Evolutionary conservation across 2,329 filamentous ascomycete species (phyloP).

Genomic region (Neofusicoccum cordaticola): DNA sequence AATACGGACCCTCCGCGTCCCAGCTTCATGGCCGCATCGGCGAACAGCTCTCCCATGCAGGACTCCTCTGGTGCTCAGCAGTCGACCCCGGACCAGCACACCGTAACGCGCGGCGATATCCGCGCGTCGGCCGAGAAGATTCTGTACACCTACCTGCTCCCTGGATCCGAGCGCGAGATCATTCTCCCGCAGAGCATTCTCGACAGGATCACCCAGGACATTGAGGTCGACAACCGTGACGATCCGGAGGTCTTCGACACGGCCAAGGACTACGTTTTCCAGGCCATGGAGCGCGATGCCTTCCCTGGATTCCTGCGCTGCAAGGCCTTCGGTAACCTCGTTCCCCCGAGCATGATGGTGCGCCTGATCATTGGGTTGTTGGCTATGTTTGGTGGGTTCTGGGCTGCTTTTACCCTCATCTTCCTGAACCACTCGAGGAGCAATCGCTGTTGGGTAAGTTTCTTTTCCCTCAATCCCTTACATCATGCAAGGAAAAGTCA

Average conservation of each 20-base stretch:
- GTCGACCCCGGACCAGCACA: slow-evolving; percentile 60
- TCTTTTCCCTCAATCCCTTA: neutral
- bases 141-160: slow-evolving; percentile 93
- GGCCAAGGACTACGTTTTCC: slow-evolving; percentile 98
- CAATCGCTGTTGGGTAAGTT: slow-evolving; percentile 79
- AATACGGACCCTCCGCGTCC: slow-evolving; percentile 51
- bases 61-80: slow-evolving; percentile 32
- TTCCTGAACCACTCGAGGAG: slow-evolving; percentile 75
- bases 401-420: slow-evolving; percentile 90
- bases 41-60: slow-evolving; percentile 65
- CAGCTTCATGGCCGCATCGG: slow-evolving; percentile 61
- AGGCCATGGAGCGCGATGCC: slow-evolving; percentile 99
- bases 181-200: slow-evolving; percentile 86
- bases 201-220: slow-evolving; percentile 77
- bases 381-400: slow-evolving; percentile 87
- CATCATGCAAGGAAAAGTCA: too few relatives aligned
- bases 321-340: slow-evolving; percentile 93
- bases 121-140: slow-evolving; percentile 95
- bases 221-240: slow-evolving; percentile 87
- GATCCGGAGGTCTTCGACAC: slow-evolving; percentile 97
- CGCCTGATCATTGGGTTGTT: slow-evolving; percentile 81
- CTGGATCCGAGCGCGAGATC: slow-evolving; percentile 94
- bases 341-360: slow-evolving; percentile 84
- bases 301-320: slow-evolving; percentile 93
- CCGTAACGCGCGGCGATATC: slow-evolving; percentile 84